Conservation (phyloP, 192 early-diverging fungal species). For the Umbelopsis ramanniana region DNA sequence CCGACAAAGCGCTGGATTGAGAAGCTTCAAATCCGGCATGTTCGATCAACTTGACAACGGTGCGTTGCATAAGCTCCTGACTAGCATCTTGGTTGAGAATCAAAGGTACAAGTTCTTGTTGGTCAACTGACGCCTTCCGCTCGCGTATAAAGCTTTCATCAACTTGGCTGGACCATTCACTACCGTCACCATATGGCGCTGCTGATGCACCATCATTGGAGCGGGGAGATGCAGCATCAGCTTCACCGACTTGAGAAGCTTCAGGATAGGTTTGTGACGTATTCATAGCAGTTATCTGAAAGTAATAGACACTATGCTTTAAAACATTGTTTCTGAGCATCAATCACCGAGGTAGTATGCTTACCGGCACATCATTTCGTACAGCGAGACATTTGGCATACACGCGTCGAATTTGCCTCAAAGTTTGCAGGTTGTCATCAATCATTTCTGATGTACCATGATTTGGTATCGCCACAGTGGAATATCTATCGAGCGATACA, state of each 20-base stretch:
- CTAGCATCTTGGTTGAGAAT: conserved; percentile 60
- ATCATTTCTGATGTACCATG: conserved; percentile 43
- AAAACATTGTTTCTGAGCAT: not conserved
- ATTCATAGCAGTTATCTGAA: not conserved
- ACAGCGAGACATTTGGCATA: conserved; percentile 51
- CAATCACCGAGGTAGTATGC: not conserved
- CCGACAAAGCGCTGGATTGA: conserved; percentile 62
- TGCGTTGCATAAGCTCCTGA: conserved; percentile 63
- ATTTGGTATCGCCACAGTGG: conserved; percentile 38
- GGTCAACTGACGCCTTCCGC: not conserved
- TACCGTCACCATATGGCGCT: not conserved
- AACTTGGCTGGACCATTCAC: not conserved
- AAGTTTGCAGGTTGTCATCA: conserved; percentile 46
- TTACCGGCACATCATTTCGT: conserved; percentile 45
- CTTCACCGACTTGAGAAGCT: conserved; percentile 6
- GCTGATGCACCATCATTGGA: not conserved
- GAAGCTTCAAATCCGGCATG: conserved; percentile 92
- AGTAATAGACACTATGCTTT: not conserved
- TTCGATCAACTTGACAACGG: conserved; percentile 68
- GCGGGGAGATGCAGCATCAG: not conserved
- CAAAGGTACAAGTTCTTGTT: conserved; percentile 50
- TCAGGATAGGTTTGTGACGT: conserved; percentile 11
- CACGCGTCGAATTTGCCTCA: conserved; percentile 47
- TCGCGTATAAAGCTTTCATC: not conserved
- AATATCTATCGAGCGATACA: conserved; percentile 47